Evolutionary conservation across 75 land plant species (phyloP), one percentile per base, ranked within the genome.

Genomic region (Sequoiadendron giganteum): DNA sequence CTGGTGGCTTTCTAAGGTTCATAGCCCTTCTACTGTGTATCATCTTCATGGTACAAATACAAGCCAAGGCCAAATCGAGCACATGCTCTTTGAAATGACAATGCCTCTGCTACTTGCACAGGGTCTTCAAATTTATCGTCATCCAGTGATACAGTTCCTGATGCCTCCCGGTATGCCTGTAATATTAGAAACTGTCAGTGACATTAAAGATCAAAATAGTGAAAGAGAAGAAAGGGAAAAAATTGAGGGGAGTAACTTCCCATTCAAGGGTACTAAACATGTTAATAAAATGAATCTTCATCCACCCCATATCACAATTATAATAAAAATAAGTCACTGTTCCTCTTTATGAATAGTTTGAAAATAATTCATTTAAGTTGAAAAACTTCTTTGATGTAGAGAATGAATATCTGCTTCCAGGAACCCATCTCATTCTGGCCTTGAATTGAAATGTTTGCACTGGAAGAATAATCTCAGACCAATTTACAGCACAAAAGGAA

Each of bases 21-120:
- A 13, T 45, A 10, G 14, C 32, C 52, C 43, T 82, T 82, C 47
- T 89, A 72, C 70, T 73, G 89, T 10, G 86, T 56, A 85, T 94
- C 93, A 86, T 96, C 97, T 89, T 95, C 97, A 79, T 98, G 99
- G 89, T 95, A 96, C 55, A 98, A 92, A 86, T 98, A 95, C 70
- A 98, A 83, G 32, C 99, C 99, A 58, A 98, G 94, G 38, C 99
- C 99, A 89, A 98, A 97, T 13, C 99, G 90, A 16, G 99, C 95
- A 89, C 99, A 98, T 43, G 99, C 99, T 84, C 90, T 91, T 85
- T 94, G 93, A 88, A 98, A 98, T 49, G 99, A 99, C 88, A 94
- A 89, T 75, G 97, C 95, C 87, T 98, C 99, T 13, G 99, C 99
- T 73, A 94, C 93, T 83, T 96, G 94, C 86, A 95, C 97, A 1